These are phyloP conservation scores for Aciculosporium take DNA, from an alignment of 2,329 filamentous ascomycete species.

Conservation along the genomic window DNA sequence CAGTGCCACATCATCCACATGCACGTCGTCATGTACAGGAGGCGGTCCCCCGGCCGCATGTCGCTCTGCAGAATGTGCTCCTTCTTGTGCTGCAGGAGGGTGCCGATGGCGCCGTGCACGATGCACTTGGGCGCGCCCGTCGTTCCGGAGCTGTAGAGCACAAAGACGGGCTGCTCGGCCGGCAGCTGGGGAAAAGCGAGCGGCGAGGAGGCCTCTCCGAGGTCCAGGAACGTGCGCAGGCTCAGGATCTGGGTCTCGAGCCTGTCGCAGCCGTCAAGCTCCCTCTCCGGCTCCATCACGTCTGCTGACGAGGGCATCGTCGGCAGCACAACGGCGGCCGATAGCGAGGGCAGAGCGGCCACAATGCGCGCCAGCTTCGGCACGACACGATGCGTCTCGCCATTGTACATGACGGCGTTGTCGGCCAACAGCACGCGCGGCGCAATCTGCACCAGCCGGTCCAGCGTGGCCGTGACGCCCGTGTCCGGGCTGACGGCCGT, in stretches of 20 bases:
- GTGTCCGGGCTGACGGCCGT: background rate
- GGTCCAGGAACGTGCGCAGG: background rate
- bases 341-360: background rate
- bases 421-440: background rate
- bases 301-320: background rate
- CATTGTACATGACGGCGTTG: background rate
- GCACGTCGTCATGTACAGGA: background rate
- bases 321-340: background rate
- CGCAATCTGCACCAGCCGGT: background rate
- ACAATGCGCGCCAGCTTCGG: background rate
- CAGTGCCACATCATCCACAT: slow-evolving; percentile 2
- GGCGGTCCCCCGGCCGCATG: background rate
- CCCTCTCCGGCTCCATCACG: too few species aligned
- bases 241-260: background rate
- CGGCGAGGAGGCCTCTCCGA: background rate
- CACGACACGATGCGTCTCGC: background rate
- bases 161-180: background rate
- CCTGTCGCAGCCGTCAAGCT: background rate
- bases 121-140: background rate
- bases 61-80: slow-evolving; percentile 1
- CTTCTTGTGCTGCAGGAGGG: background rate
- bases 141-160: background rate
- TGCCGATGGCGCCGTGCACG: slow-evolving; percentile 1
- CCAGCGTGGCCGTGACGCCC: background rate
- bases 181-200: background rate